phyloP scores from a whole-genome alignment of 176 grass and related monocot species.

The Lolium rigidum region DNA sequence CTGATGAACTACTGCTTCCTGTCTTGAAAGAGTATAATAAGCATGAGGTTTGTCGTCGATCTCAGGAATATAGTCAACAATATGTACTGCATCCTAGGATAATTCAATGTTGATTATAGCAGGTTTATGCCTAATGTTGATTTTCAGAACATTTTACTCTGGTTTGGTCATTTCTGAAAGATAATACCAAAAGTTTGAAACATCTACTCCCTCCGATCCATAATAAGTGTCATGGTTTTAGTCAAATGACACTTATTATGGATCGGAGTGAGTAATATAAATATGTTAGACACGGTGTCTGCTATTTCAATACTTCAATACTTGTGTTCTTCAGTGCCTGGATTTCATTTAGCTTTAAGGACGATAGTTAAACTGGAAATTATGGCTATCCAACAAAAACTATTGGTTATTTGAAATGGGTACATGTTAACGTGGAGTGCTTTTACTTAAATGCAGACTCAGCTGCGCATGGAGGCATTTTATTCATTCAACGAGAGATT shows the following conservation, averaged over 20 bases:
- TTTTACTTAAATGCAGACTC: slow-evolving; percentile 76
- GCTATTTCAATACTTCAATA: neutral
- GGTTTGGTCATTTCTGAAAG: slow-evolving; percentile 2
- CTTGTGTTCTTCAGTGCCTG: neutral
- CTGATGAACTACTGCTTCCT: slow-evolving; percentile 89
- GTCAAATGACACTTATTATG: too few relatives aligned
- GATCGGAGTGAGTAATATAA: too few relatives aligned
- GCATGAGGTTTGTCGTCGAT: slow-evolving; percentile 60
- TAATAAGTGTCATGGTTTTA: too few relatives aligned
- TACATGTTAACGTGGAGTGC: slow-evolving; percentile 23
- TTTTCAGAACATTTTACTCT: slow-evolving; percentile 16
- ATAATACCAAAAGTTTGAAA: neutral
- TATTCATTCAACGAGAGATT: slow-evolving; percentile 99
- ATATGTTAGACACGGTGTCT: slow-evolving; percentile 8
- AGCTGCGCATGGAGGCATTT: slow-evolving; percentile 88
- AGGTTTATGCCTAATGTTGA: slow-evolving; percentile 20
- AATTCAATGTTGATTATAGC: slow-evolving; percentile 21
- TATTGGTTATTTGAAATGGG: slow-evolving; percentile 29
- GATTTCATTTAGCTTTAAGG: slow-evolving; percentile 35
- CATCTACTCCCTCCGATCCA: too few relatives aligned
- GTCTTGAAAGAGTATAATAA: slow-evolving; percentile 97
- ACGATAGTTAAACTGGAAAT: slow-evolving; percentile 38
- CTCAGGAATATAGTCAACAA: slow-evolving; percentile 18
- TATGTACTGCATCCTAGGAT: slow-evolving; percentile 39
- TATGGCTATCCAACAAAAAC: neutral